Conservation (phyloP, 768 basidiomycete species). For the Lactifluus subvellereus region DNA sequence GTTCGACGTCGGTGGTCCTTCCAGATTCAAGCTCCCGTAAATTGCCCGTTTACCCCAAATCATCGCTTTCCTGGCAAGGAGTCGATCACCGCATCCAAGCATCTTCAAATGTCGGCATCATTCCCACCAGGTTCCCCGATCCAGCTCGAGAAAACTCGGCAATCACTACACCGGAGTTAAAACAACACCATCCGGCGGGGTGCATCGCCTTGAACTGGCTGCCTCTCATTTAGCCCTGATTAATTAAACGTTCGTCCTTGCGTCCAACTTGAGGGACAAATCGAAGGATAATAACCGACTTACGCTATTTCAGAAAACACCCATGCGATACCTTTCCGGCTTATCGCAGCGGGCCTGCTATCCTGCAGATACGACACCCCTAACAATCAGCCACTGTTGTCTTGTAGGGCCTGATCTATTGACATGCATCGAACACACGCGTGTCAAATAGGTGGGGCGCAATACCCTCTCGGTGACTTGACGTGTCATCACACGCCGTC, state of each 20-base stretch:
- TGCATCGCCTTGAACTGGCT: not conserved
- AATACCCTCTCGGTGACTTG: not conserved
- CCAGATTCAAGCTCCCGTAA: not conserved
- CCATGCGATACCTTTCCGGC: not conserved
- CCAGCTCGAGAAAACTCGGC: not conserved
- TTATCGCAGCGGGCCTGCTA: not conserved
- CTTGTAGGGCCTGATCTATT: not conserved
- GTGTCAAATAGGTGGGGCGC: not conserved
- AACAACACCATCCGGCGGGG: not conserved
- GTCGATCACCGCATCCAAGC: not conserved
- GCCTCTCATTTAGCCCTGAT: not conserved
- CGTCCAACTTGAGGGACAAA: not conserved
- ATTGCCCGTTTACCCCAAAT: not conserved
- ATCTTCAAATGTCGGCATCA: not conserved
- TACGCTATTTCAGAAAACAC: not conserved
- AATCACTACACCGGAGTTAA: not conserved
- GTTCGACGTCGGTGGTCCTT: not conserved
- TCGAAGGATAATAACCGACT: not conserved
- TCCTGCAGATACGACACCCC: not conserved
- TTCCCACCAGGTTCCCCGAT: not conserved
- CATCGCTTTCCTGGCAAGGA: not conserved
- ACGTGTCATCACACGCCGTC: not conserved
- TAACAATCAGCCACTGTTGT: not conserved
- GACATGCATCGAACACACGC: not conserved
- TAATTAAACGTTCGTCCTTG: not conserved